A percentile compares a stretch with the other conserved stretches of the same genome.
phyloP scores from a whole-genome alignment of 768 basidiomycete species.

The Suillus subaureus region DNA sequence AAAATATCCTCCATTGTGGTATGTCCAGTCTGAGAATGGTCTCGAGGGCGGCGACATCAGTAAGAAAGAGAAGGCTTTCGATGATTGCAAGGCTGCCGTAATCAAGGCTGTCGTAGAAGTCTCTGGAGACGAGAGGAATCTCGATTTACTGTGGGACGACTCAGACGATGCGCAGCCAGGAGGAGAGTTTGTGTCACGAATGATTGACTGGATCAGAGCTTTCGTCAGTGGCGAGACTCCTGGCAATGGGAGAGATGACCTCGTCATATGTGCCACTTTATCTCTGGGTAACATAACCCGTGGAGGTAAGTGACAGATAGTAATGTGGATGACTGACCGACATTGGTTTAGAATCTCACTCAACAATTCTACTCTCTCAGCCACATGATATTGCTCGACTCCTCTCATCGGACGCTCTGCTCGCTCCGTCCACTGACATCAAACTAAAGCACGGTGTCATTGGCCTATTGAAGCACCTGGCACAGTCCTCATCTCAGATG shows the following conservation, averaged over 20 bases:
- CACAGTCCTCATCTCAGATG: conserved; percentile 65
- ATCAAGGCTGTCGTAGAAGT: conserved; percentile 87
- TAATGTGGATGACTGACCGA: conserved; percentile 13
- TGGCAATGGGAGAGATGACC: conserved; percentile 60
- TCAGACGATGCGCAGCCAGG: conserved; percentile 57
- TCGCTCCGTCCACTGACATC: conserved; percentile 61
- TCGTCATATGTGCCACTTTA: conserved; percentile 82
- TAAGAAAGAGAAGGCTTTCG: conserved; percentile 70
- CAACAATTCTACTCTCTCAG: conserved; percentile 61
- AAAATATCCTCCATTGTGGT: conserved; percentile 69
- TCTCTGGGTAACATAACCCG: conserved; percentile 81
- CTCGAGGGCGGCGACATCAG: conserved; percentile 49
- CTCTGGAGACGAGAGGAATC: conserved; percentile 79
- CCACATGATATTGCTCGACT: conserved; percentile 66
- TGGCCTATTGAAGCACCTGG: conserved; percentile 85
- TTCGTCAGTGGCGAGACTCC: conserved; percentile 45
- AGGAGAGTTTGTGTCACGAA: conserved; percentile 69
- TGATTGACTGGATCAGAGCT: conserved; percentile 75
- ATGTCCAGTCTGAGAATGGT: conserved; percentile 35
- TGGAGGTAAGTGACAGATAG: conserved; percentile 54
- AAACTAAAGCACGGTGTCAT: conserved; percentile 90
- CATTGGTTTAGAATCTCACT: conserved; percentile 51
- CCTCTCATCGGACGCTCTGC: conserved; percentile 56
- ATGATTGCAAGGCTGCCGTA: conserved; percentile 82
- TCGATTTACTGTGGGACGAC: conserved; percentile 76